Evolutionary conservation across 2,329 filamentous ascomycete genomes (phyloP).

Genomic region (Ophiostoma ulmi): DNA sequence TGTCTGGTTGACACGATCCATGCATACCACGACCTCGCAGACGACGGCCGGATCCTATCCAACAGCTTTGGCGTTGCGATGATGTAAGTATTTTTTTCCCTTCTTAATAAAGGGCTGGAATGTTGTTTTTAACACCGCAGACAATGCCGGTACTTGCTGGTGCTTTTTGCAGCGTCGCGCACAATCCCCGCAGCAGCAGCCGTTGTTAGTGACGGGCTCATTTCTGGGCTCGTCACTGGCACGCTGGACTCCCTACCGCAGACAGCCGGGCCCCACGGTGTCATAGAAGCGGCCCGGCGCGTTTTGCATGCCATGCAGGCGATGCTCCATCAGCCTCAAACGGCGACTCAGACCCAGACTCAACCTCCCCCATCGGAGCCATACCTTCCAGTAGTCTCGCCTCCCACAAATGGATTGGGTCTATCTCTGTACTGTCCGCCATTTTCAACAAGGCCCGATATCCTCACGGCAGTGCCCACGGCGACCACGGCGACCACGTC

Average conservation of each 20-base stretch:
- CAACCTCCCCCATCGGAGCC: background rate
- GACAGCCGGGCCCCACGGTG: constrained; percentile 16
- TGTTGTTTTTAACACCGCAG: constrained; percentile 8
- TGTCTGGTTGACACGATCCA: constrained; percentile 24
- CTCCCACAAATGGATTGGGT: background rate
- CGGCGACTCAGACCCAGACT: background rate
- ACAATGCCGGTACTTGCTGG: constrained; percentile 27
- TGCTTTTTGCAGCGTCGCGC: constrained; percentile 25
- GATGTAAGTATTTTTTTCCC: constrained; percentile 18
- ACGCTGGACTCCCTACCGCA: constrained; percentile 19
- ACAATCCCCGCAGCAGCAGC: constrained; percentile 8
- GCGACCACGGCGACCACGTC: constrained; percentile 21
- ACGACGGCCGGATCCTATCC: constrained; percentile 21
- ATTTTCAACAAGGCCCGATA: constrained; percentile 12
- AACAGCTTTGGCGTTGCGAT: constrained; percentile 25
- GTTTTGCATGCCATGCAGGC: constrained; percentile 20
- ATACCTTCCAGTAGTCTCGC: background rate
- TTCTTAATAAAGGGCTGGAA: background rate
- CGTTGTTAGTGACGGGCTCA: constrained; percentile 10
- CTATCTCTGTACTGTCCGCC: constrained; percentile 24
- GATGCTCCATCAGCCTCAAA: constrained; percentile 5
- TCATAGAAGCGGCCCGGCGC: constrained; percentile 23
- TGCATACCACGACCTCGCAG: constrained; percentile 23
- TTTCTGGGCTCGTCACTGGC: constrained; percentile 22
- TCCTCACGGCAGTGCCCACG: constrained; percentile 17